A percentile compares a stretch with the other conserved stretches of the same genome.
Evolutionary conservation across 1,284 basidiomycete species (phyloP).

Genomic region (Fomitopsis schrenkii): DNA sequence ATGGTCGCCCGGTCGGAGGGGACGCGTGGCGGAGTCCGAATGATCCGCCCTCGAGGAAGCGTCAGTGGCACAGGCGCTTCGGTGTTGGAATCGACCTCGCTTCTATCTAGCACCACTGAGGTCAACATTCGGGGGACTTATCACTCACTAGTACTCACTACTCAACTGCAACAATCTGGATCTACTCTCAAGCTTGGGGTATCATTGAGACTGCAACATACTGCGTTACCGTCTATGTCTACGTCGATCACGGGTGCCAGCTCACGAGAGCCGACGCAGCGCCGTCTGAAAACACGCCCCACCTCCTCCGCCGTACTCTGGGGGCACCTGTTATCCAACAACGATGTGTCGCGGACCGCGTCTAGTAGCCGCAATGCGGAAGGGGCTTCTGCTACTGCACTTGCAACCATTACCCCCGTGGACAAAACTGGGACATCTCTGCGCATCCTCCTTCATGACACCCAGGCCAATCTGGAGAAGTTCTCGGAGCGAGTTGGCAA

Average conservation of each 20-base stretch:
- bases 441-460: constrained; percentile 65
- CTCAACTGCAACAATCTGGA: too few species aligned
- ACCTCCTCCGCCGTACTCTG: constrained; percentile 22
- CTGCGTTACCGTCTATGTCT: neutral
- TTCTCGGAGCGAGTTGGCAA: constrained; percentile 47
- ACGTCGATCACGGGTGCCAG: neutral
- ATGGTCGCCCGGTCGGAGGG: constrained; percentile 12
- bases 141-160: too few species aligned
- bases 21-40: constrained; percentile 15
- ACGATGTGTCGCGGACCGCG: constrained; percentile 5
- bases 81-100: neutral
- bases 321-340: constrained; percentile 24
- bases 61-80: constrained; percentile 13
- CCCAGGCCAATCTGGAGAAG: constrained; percentile 57
- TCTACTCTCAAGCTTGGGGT: too few species aligned
- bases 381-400: neutral
- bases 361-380: neutral
- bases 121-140: neutral
- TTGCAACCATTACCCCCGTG: constrained; percentile 42
- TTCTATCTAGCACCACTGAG: neutral
- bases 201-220: neutral
- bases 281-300: neutral
- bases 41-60: neutral
- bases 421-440: constrained; percentile 65
- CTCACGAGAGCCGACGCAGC: neutral